Evolutionary conservation across 805 yeast genomes (phyloP).

Genomic region (Yamadazyma insecticola): DNA sequence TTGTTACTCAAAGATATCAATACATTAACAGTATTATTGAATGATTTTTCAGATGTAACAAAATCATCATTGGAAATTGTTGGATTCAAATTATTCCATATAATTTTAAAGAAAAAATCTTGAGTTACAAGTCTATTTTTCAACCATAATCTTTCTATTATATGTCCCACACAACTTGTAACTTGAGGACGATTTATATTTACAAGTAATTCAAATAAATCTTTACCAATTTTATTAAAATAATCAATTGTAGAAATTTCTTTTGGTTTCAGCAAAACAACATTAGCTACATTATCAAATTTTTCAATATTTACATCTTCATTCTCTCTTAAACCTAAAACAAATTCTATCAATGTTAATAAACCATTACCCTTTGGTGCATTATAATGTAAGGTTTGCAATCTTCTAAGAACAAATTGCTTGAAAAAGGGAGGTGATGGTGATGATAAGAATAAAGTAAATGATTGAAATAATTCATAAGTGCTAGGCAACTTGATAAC

Average conservation of each 20-base stretch:
- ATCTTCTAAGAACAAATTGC: conserved; percentile 39
- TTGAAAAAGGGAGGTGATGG: conserved; percentile 45
- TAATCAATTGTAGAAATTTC: conserved; percentile 44
- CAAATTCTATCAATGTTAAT: conserved; percentile 65
- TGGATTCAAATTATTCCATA: conserved; percentile 47
- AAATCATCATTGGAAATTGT: conserved; percentile 8
- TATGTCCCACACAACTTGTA: conserved; percentile 50
- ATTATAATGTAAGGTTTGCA: conserved; percentile 51
- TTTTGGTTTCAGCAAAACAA: conserved; percentile 62
- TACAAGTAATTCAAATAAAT: conserved; percentile 55
- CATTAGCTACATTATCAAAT: conserved; percentile 60
- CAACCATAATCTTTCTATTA: conserved; percentile 48
- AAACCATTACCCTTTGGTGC: conserved; percentile 63
- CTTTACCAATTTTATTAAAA: conserved; percentile 55
- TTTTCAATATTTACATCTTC: conserved; percentile 66
- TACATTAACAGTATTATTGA: conserved; percentile 64
- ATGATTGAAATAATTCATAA: conserved; percentile 58
- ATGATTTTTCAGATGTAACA: conserved; percentile 40
- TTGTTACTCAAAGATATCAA: conserved; percentile 55
- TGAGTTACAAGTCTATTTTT: conserved; percentile 46
- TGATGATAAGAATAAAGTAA: conserved; percentile 52
- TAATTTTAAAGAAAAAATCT: conserved; percentile 54
- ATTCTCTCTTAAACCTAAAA: conserved; percentile 70
- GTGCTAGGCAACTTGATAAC: conserved; percentile 53
- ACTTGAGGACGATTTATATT: conserved; percentile 59